Conservation (phyloP, 2,329 filamentous ascomycete genomes). For the Phialocephala subalpina region DNA sequence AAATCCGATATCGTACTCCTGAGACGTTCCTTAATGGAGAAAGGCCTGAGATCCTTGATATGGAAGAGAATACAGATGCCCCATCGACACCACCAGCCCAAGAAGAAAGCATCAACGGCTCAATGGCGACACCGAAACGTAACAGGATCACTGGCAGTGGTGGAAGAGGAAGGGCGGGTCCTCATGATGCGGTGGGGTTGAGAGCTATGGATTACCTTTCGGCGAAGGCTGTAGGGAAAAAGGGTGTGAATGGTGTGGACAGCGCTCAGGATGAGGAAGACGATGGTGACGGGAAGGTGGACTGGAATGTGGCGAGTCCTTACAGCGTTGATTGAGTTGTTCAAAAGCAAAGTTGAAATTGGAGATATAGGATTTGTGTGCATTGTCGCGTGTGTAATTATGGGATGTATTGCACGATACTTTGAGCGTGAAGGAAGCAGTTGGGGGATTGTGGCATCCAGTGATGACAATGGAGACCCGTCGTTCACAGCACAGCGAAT, state of each 20-base stretch:
- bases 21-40: not conserved
- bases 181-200: slow-evolving; percentile 8
- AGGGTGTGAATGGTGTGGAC: not conserved
- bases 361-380: too few relatives aligned
- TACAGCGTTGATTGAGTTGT: too few relatives aligned
- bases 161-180: not conserved
- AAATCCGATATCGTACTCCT: not conserved
- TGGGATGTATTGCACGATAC: too few relatives aligned
- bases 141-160: not conserved
- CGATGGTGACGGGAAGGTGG: not conserved
- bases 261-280: too few relatives aligned
- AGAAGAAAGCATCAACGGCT: not conserved
- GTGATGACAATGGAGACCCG: too few relatives aligned
- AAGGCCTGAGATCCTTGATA: not conserved
- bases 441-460: too few relatives aligned
- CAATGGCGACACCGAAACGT: not conserved
- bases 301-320: slow-evolving; percentile 2
- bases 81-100: not conserved
- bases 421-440: too few relatives aligned
- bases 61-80: not conserved
- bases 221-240: not conserved
- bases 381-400: too few relatives aligned
- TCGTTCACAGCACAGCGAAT: too few relatives aligned
- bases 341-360: too few relatives aligned
- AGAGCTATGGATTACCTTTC: slow-evolving; percentile 20